Evolutionary conservation across 208 protist genomes (phyloP).

Genomic region (Leishmania gerbilli): DNA sequence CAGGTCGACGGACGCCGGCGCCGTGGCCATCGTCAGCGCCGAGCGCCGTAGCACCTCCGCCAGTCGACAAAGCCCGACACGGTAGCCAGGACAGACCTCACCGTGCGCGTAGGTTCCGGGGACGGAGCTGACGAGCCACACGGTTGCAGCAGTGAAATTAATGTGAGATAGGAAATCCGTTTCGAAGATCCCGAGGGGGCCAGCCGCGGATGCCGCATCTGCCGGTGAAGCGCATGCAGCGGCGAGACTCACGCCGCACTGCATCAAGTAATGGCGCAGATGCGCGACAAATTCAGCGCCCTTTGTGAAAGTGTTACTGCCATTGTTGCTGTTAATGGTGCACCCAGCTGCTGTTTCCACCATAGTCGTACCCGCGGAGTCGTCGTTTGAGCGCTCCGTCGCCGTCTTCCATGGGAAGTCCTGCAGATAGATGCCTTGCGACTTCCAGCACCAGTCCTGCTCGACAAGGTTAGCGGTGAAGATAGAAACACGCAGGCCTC

Average conservation of each 20-base stretch:
- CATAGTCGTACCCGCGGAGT: neutral
- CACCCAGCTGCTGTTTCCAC: neutral
- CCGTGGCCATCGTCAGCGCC: neutral
- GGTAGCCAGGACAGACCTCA: constrained; percentile 31
- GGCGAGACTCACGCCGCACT: constrained; percentile 16
- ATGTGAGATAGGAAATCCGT: constrained; percentile 50
- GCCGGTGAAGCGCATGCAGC: constrained; percentile 5
- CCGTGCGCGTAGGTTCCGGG: constrained; percentile 49
- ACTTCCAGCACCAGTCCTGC: constrained; percentile 69
- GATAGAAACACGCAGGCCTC: constrained; percentile 65
- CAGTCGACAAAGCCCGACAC: constrained; percentile 39
- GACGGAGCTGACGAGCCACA: constrained; percentile 69
- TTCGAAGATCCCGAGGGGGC: constrained; percentile 33
- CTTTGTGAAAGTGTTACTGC: neutral
- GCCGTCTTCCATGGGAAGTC: constrained; percentile 63
- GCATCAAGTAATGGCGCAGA: constrained; percentile 31
- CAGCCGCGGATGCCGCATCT: neutral
- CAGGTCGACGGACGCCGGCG: constrained; percentile 22
- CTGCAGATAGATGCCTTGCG: constrained; percentile 81
- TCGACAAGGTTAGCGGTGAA: constrained; percentile 78
- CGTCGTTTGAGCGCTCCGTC: neutral
- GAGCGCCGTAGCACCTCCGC: constrained; percentile 24
- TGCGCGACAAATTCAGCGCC: constrained; percentile 47
- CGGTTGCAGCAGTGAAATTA: constrained; percentile 57
- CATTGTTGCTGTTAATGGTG: neutral